Conservation (phyloP, 345 rosid genomes). For the Rubroshorea leprosula region DNA sequence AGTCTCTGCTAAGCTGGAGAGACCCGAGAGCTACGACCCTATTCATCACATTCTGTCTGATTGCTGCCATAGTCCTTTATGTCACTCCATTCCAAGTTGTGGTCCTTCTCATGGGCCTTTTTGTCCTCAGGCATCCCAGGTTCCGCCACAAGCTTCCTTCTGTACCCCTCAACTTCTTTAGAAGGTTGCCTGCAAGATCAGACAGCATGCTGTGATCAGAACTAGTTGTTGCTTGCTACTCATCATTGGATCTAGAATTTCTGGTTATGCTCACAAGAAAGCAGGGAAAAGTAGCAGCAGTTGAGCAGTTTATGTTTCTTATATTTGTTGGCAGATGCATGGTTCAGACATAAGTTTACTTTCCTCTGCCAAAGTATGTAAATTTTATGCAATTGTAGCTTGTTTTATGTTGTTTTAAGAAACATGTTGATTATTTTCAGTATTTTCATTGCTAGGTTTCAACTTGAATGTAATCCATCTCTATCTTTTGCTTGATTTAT, state of each 20-base stretch:
- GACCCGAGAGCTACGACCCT: slow-evolving; percentile 88
- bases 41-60: slow-evolving; percentile 56
- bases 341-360: no score
- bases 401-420: not conserved
- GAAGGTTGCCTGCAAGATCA: not conserved
- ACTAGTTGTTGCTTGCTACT: not conserved
- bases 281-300: no score
- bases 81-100: not conserved
- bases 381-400: not conserved
- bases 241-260: no score
- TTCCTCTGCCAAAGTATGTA: not conserved
- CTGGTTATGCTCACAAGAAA: no score
- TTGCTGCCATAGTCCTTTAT: not conserved
- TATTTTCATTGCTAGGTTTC: not conserved
- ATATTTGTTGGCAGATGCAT: no score
- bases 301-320: no score
- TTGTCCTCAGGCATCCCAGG: slow-evolving; percentile 5
- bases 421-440: not conserved
- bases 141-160: slow-evolving; percentile 3
- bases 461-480: not conserved
- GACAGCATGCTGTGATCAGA: not conserved
- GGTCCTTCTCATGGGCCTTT: not conserved
- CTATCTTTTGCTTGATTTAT: not conserved
- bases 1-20: slow-evolving; percentile 79
- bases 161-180: not conserved